Base-by-base conservation (phyloP, 495 filamentous ascomycete species). In the Aspergillus haitiensis region DNA sequence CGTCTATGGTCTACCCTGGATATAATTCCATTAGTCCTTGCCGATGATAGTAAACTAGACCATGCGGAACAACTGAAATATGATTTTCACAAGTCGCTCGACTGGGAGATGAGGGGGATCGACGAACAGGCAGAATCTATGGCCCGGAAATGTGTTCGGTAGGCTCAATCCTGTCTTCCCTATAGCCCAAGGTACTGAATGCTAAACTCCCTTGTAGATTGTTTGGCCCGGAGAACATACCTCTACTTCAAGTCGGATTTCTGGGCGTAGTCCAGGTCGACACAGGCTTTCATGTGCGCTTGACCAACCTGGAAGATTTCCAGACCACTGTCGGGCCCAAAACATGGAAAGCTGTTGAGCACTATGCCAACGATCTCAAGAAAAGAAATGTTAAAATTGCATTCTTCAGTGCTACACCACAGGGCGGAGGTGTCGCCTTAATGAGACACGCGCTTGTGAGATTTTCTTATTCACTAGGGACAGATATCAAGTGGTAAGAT, bases 61-160 rank as follows among this genome's bases (percentile, higher is more conserved):
- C 56, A 69, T 1, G 64, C 59, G 60, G 48, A 67, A 50, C 2
- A 59, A 55, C 60, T 55, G 44, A 56, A 59, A 36, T 45, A 58
- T 16, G 37, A 58, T 31, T 27, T 63, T 15, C 46, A 36, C 37
- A 47, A 46, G 7, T 44, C 12, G 18, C 39, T 32, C 0, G 35
- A 59, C 67, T 81, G 81, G 80, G 75, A 82, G 39, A 68, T 72
- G 7, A 85, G 83, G 62, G 71, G 80, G 39, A 81, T 91, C 11
- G 91, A 93, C 61, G 91, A 96, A 66, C 88, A 93, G 70, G 90
- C 91, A 3, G 91, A 96, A 66, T 89, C 89, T 0, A 90, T 93
- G 84, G 87, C 86, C 3, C 81, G 91, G 33, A 93, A 93, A 76
- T 91, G 88, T 67, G 82, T 91, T 45, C 82, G 86, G 86, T 88